Conservation (phyloP, 805 yeast species). For the Yarrowia sp. region DNA sequence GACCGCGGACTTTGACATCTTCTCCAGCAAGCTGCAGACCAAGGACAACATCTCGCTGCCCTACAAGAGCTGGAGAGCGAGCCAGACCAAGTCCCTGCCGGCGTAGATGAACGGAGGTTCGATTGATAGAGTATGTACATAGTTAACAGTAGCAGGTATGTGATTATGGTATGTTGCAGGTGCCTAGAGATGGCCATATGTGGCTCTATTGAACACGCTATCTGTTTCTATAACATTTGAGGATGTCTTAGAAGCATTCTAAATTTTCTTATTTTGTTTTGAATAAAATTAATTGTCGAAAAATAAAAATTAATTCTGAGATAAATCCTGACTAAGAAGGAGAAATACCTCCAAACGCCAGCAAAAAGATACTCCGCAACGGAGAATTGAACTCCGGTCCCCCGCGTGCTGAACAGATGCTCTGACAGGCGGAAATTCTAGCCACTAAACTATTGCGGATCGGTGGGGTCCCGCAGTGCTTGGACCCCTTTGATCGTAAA, state of each 20-base stretch:
- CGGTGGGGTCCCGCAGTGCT: neutral
- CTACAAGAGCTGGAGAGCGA: constrained; percentile 8
- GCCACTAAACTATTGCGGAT: constrained; percentile 41
- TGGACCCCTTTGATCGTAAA: no score
- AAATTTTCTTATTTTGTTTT: no score
- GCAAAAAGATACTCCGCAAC: neutral
- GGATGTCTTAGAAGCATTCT: no score
- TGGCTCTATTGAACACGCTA: no score
- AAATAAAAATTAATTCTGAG: no score
- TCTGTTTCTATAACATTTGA: no score
- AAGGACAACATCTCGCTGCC: constrained; percentile 7
- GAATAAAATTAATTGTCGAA: no score
- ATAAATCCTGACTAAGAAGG: neutral
- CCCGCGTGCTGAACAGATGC: constrained; percentile 19
- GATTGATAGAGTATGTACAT: no score
- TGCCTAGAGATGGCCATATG: no score
- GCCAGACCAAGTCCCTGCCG: neutral
- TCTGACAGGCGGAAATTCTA: constrained; percentile 43
- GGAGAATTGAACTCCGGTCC: constrained; percentile 25
- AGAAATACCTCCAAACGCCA: neutral
- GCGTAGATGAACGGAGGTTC: no score
- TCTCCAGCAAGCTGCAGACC: constrained; percentile 31
- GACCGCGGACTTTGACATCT: constrained; percentile 61
- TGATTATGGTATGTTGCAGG: no score
- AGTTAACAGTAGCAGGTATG: no score